Evolutionary conservation across 2,329 filamentous ascomycete species (phyloP).

Genomic region (Colletotrichum godetiae): DNA sequence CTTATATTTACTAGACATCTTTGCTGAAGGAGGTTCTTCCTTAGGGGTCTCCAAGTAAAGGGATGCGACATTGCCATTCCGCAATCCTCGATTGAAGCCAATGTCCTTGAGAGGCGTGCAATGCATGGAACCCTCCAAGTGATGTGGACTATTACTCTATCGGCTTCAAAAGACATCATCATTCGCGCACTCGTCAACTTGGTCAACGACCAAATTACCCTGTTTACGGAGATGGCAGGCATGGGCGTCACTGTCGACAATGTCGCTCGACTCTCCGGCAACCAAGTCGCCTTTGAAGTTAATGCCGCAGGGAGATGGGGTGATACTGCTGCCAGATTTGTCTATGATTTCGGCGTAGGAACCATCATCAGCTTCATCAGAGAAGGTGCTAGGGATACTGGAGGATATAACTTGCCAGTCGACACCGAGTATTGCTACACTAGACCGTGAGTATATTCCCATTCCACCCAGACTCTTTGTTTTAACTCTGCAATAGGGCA

Average conservation of each 20-base stretch:
- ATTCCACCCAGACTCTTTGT: neutral
- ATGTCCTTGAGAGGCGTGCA: neutral
- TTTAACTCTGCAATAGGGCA: neutral
- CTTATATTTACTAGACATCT: neutral
- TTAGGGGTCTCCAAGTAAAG: neutral
- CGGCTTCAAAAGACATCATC: neutral
- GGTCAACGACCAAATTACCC: neutral
- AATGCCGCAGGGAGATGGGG: neutral
- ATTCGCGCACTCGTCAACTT: neutral
- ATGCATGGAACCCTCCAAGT: neutral
- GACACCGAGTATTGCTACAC: neutral
- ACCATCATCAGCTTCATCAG: neutral
- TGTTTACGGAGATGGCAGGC: neutral
- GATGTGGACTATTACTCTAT: neutral
- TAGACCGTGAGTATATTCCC: neutral
- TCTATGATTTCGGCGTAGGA: neutral
- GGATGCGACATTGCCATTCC: neutral
- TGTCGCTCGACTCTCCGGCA: neutral
- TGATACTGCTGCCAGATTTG: neutral
- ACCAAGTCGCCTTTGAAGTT: neutral
- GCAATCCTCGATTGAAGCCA: neutral
- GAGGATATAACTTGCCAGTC: neutral
- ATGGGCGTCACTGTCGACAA: neutral
- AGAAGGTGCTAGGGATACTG: neutral
- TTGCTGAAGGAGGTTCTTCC: neutral